Base-by-base conservation (phyloP, 495 filamentous ascomycete genomes). In the Trichoderma orchidacearum region DNA sequence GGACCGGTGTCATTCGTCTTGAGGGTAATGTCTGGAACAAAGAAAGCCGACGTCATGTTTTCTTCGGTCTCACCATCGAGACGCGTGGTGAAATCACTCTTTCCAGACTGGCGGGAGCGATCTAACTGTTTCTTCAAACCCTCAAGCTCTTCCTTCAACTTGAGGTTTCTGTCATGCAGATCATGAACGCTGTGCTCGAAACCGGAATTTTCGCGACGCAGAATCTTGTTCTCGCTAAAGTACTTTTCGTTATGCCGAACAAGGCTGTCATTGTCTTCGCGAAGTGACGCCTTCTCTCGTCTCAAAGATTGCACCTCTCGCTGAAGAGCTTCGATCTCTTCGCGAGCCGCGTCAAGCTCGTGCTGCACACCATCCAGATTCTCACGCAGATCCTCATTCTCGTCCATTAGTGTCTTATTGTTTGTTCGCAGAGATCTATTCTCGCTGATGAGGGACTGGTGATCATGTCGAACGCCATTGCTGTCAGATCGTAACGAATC, bases 31-130 rank as follows among this genome's bases (percentile, higher is more conserved):
- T 76, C 74, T 31, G 73, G 70, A 27, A 75, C 68, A 61, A 77
- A 75, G 66, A 90, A 88, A 11, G 84, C 87, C n/a, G 87, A 91
- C 0, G 88, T 91, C 83, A 89, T 84, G 56, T 86, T 82, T 12
- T 82, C 62, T 51, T 74, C 63, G 30, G 66, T 68, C 54, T 66
- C 58, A 1, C 64, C 65, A 27, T 63, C 65, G 15, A 59, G 58
- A 29, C 57, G 61, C 3, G 53, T 34, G 59, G 62, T 56, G 3
- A 63, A 64, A 7, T 59, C 59, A 12, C 64, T 65, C 60, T 59
- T 61, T 50, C 58, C 63, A 23, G 45, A 59, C 58, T 53, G 45
- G 30, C 18, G 56, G 38, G 51, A 64, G 65, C 62, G 53, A 8
- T 72, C 61, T 28, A 73, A 52, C 53, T 66, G 58, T 15, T 64